Evolutionary conservation across 2,329 filamentous ascomycete species (phyloP).

Genomic region (Leptosphaerulina australis): DNA sequence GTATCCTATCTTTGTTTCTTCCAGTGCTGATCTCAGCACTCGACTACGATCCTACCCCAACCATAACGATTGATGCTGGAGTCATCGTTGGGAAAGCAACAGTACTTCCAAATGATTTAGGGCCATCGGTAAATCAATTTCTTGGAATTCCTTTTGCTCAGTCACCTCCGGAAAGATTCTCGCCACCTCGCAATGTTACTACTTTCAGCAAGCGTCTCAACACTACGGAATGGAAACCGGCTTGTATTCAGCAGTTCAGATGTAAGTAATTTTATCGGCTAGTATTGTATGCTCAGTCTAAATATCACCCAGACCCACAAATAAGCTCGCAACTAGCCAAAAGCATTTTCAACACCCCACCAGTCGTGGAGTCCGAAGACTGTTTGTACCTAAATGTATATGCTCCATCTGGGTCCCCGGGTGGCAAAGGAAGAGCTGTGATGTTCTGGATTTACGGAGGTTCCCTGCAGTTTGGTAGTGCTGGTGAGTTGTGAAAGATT

Average conservation of each 20-base stretch:
- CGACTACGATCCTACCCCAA: conserved; percentile 21
- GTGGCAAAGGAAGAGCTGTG: conserved; percentile 29
- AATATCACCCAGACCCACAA: conserved; percentile 23
- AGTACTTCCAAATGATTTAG: conserved; percentile 25
- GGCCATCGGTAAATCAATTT: conserved; percentile 36
- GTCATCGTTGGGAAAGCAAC: conserved; percentile 36
- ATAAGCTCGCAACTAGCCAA: conserved; percentile 21
- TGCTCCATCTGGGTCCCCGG: conserved; percentile 31
- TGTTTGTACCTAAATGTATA: conserved; percentile 51
- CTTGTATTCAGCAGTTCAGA: conserved; percentile 36
- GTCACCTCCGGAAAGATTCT: conserved; percentile 36
- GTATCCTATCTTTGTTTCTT: not conserved
- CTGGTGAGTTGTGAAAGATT: conserved; percentile 9
- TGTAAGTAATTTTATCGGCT: conserved; percentile 15
- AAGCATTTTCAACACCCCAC: conserved; percentile 32
- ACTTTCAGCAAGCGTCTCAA: conserved; percentile 26
- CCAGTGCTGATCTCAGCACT: conserved; percentile 1
- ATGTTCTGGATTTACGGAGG: conserved; percentile 45
- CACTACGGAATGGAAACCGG: conserved; percentile 24
- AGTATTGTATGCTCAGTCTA: not conserved
- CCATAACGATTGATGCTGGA: conserved; percentile 34
- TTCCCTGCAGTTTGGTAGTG: conserved; percentile 32
- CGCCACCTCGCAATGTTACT: conserved; percentile 23
- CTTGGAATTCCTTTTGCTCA: conserved; percentile 40
- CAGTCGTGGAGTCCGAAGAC: conserved; percentile 44